Base-by-base conservation (phyloP, 495 filamentous ascomycete species). In the Aspergillus ostianus region DNA sequence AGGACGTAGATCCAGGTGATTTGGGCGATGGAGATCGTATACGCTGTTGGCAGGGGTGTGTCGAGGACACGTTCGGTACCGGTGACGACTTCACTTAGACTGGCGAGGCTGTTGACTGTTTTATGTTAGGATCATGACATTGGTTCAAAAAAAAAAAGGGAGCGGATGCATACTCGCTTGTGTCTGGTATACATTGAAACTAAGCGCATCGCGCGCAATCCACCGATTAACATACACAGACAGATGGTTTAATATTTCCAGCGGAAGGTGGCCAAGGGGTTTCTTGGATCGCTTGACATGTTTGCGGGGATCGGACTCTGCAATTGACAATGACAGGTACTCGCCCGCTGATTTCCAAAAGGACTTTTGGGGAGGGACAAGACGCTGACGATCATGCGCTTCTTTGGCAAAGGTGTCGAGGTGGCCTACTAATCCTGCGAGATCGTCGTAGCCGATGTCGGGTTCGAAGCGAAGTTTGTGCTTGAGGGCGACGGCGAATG, bases 1-100 rank as follows among this genome's bases (percentile, higher is more conserved):
- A 92, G 70, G 51, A 94, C 85, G 72, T 95, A 96, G 49, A 93
- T 82, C 89, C 90, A 93, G 36, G 91, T 88, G 64, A 95, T 93
- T 64, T 95, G 91, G 20, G 86, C 81, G 61, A 94, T 93, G 53
- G 89, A 85, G 67, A 96, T 96, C 51, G 81, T 82, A 78, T 96
- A 96, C 19, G 90, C 91, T 54, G 90, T 82, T n/a, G 91, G 91
- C 4, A 95, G 78, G 3, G 91, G 91, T 1, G 91, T 96, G 70
- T 87, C 90, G 27, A 93, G 83, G n/a, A 96, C 88, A 41, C 91
- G 86, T 65, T 96, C 91, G 7, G 87, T 87, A 30, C 87, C 87
- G 4, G 83, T 84, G 44, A 91, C 72, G 5, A 89, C 82, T 64
- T 96, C 91, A 67, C 89, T 91, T 10, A 96, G 66, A 0, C 80